These are phyloP conservation scores for Pleurotus platypus DNA, from an alignment of 768 basidiomycete genomes.

Conservation along the genomic window DNA sequence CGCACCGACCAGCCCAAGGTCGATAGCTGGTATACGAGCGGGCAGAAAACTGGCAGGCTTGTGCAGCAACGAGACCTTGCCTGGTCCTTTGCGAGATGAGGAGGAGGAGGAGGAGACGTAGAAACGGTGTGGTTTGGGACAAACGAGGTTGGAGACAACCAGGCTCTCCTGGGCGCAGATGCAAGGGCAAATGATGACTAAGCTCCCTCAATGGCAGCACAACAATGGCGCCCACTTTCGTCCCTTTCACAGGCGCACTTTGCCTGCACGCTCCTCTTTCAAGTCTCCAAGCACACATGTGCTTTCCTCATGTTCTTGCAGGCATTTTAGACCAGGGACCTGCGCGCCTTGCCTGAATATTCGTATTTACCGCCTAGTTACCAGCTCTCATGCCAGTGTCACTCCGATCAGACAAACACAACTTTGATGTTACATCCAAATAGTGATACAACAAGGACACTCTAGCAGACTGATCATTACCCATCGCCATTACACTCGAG, in stretches of 20 bases:
- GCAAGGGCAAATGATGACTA: slow-evolving; percentile 21
- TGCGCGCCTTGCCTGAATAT: background rate
- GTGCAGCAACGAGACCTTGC: background rate
- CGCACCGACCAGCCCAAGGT: background rate
- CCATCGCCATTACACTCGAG: background rate
- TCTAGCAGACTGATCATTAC: background rate
- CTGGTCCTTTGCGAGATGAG: background rate
- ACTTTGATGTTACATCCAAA: slow-evolving; percentile 2
- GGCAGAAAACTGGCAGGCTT: slow-evolving; percentile 2
- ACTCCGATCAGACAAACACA: background rate
- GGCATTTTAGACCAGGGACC: too few relatives aligned
- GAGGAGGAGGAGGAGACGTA: slow-evolving; percentile 4
- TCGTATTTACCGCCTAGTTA: background rate
- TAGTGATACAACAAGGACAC: background rate
- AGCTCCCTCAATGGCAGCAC: slow-evolving; percentile 15
- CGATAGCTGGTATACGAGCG: background rate
- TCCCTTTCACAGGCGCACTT: background rate
- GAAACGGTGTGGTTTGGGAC: slow-evolving; percentile 8
- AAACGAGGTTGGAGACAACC: slow-evolving; percentile 10
- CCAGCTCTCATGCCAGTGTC: background rate
- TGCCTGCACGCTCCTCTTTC: too few relatives aligned
- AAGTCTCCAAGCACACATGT: slow-evolving; percentile 8
- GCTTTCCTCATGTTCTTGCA: slow-evolving; percentile 1
- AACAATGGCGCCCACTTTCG: slow-evolving; percentile 10
- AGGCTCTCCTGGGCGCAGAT: background rate